Base-by-base conservation (phyloP, 441 rosid genomes). In the Brassica hybrid region DNA sequence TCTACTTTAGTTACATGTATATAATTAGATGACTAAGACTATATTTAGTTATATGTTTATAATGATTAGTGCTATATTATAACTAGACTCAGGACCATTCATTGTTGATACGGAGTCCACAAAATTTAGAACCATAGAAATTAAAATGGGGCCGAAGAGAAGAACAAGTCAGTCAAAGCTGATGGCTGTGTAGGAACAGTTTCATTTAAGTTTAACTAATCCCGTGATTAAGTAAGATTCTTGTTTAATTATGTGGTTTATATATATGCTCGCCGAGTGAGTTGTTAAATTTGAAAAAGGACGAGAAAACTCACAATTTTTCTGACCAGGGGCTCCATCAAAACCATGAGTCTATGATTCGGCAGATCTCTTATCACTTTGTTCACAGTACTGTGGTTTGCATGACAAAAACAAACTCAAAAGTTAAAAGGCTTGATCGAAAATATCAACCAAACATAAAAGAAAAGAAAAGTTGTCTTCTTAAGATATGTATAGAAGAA, bases 261-360 rank as follows among this genome's bases (percentile, higher is more conserved):
- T n/a, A 3, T 38, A 38, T 41, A 41, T 45, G 52, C 52, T 13
- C 64, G 17, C 34, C 4, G 32, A 23, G 36, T 19, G 19, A 65
- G 5, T 64, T 17, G 18, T 57, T 16, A 10, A 43, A 71, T 0
- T 57, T 21, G 38, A 6, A 77, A 52, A 23, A 58, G 0, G 27
- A 43, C 3, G 12, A 16, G 6, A 30, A n/a, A 27, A 58, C 88
- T 72, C 68, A 94, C 98, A 80, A 82, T 79, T 70, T 9, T 19
- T 63, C 89, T 86, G 3, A 91, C 0, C 19, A 74, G 65, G 34
- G 89, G 87, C 84, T 94, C 94, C 60, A 94, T 73, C 38, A 8
- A 38, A 23, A 59, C 34, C 64, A 13, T 23, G 23, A 85, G 68
- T 59, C 75, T 90, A 9, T 80, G 52, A n/a, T 64, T 0, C 1